These are phyloP conservation scores for Falciphora oryzae DNA, from an alignment of 2,329 filamentous ascomycete genomes.

Conservation along the genomic window DNA sequence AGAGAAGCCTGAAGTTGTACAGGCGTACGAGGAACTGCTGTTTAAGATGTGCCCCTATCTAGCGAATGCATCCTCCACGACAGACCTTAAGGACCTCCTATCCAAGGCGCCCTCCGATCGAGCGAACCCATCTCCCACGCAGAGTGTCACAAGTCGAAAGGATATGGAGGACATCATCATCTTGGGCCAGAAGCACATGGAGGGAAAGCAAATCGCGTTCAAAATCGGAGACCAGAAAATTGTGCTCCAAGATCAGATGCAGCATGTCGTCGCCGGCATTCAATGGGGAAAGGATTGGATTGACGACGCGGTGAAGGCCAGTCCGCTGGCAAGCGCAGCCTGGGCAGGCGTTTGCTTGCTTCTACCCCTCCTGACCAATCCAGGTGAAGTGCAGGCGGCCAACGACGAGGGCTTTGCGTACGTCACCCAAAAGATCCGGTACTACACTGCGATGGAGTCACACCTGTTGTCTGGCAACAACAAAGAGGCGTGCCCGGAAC, in stretches of 20 bases:
- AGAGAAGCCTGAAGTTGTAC: conserved; percentile 7
- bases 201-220: conserved; percentile 9
- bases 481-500: too few relatives aligned
- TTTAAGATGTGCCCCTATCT: conserved; percentile 1
- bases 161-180: conserved; percentile 4
- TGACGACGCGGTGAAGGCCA: conserved; percentile 4
- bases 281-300: conserved; percentile 9
- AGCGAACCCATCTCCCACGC: not conserved
- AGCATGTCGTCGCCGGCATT: conserved; percentile 4
- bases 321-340: conserved; percentile 3
- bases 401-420: conserved; percentile 11
- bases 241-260: conserved; percentile 9
- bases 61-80: not conserved
- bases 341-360: conserved; percentile 10
- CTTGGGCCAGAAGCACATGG: conserved; percentile 10
- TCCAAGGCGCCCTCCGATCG: not conserved
- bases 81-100: conserved; percentile 6
- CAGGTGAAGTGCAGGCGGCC: conserved; percentile 2
- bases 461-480: conserved; percentile 4
- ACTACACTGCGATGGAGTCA: conserved; percentile 10
- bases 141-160: not conserved
- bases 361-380: conserved; percentile 11
- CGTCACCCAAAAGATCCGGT: conserved; percentile 11
- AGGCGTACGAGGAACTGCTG: conserved; percentile 10
- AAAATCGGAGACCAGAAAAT: conserved; percentile 7